These are phyloP conservation scores for Hyparrhenia diplandra DNA, from an alignment of 176 grass and related monocot genomes.

Conservation along the genomic window DNA sequence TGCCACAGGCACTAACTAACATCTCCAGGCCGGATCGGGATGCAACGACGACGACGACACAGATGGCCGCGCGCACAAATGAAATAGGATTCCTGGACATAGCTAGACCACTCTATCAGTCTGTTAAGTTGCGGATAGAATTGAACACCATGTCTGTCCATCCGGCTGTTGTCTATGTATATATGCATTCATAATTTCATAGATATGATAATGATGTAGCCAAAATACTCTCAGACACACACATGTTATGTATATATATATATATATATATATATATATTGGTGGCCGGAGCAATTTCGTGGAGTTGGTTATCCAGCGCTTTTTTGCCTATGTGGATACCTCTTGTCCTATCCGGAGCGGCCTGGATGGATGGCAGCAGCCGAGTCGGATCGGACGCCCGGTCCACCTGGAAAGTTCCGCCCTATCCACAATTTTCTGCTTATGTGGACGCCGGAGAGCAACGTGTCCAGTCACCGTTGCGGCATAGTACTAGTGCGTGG, in stretches of 20 bases:
- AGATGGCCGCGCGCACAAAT: too few species aligned
- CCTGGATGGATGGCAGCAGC: slow-evolving; percentile 26
- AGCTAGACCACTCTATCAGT: neutral
- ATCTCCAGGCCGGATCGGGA: neutral
- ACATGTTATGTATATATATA: too few species aligned
- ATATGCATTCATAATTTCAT: neutral
- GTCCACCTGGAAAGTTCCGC: slow-evolving; percentile 24
- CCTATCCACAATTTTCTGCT: slow-evolving; percentile 26
- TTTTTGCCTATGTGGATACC: slow-evolving; percentile 29
- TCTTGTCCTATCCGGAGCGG: neutral
- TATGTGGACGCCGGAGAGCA: slow-evolving; percentile 45
- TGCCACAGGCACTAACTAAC: neutral
- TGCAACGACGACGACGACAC: neutral
- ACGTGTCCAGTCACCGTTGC: slow-evolving; percentile 16
- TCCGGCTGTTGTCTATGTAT: neutral
- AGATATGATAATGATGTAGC: neutral
- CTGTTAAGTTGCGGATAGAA: neutral
- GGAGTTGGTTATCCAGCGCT: slow-evolving; percentile 24
- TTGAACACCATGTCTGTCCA: neutral
- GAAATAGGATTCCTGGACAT: neutral
- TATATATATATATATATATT: too few species aligned
- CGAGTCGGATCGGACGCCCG: slow-evolving; percentile 23
- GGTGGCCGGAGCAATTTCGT: slow-evolving; percentile 6
- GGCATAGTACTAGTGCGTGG: neutral
- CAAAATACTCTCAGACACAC: neutral